Base-by-base conservation (phyloP, 192 early-diverging fungal genomes). In the Gaertneriomyces sp. region DNA sequence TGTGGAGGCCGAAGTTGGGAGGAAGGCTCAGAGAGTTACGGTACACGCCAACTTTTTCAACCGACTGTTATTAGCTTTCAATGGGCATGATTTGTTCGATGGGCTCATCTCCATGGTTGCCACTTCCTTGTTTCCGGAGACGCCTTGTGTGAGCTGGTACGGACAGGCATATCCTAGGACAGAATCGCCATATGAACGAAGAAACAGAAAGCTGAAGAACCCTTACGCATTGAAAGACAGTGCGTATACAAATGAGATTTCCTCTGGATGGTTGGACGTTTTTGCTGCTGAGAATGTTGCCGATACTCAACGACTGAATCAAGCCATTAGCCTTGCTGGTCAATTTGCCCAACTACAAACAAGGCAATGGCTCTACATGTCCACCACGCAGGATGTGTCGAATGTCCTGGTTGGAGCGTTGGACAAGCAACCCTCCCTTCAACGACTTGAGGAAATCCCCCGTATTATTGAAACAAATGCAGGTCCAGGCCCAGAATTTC, bases 121-220 rank as follows among this genome's bases (percentile, higher is more conserved):
- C 11, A 45, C 11, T 12, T 41, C 43, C 5, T 14, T 65, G 8
- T 62, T 60, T 53, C 55, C 61, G 16, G 54, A 33, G 44, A 49
- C 53, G 7, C 67, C 67, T 16, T 74, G 80, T 52, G 72, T 76
- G 5, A 60, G 63, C 56, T 82, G 80, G 80, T 77, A 77, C 53
- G 76, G 75, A 2, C 63, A 74, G 51, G 58, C 64, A 1, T 82
- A 76, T 53, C 74, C 75, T 5, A 7, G 12, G 8, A 53, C 41
- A 41, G 25, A 63, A 16, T 45, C 58, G 14, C 38, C 49, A 12
- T 77, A 77, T 57, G 60, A 40, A 52, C 57, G 44, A 6, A 20
- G 61, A 8, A 39, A 33, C 1, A 14, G 11, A 1, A 54, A 53
- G n/a, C 17, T 56, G n/a, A 39, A 20, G 1, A 58, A 75, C 8